Evolutionary conservation across 805 yeast species (phyloP), one percentile per base, ranked within the genome.

Genomic region (Cyberlindnera lachancei): DNA sequence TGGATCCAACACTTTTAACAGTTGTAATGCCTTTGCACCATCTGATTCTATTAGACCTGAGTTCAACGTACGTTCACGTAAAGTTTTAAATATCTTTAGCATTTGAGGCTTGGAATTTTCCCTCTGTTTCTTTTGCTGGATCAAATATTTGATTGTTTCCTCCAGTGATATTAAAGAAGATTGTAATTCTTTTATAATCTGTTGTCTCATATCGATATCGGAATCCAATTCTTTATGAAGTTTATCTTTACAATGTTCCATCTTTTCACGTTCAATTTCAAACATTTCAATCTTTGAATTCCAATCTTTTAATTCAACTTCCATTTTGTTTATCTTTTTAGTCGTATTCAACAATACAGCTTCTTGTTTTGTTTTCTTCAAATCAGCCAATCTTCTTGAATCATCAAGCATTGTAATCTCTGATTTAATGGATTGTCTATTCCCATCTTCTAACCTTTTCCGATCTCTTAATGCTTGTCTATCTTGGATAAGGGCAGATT

Each of bases 351-450:
- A 36, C 20, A 62, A 38, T 20, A 50, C 47, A 20, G 46, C 36
- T 30, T 56, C 57, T 31, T 55, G 61, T 15, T 59, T 56, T 1
- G 59, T 39, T 11, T 59, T 56, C 37, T 63, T 54, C 27, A 46
- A 35, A 26, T 58, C 64, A 6, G 61, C 46, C 20, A 54, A 50
- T 35, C 63, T 50, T 38, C 63, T 58, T 4, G 62, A 50, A 31
- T 63, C 69, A 41, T 66, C 71, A 14, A 64, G 37, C 41, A 56
- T 54, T 30, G 63, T 61, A 25, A 62, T 61, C 34, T 66, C 70
- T 27, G 57, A 59, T 27, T 61, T 57, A 33, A 62, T 45, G 33
- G 60, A 54, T 16, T 60, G 48, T 35, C 68, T 53, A 42, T 60
- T 63, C 11, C 53, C 52, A 39, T 64, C 69, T 35, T 64, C 70